A percentile compares a stretch with the other conserved stretches of the same genome.
Conservation (phyloP, 2,329 filamentous ascomycete genomes). For the Huntiella bhutanensis region DNA sequence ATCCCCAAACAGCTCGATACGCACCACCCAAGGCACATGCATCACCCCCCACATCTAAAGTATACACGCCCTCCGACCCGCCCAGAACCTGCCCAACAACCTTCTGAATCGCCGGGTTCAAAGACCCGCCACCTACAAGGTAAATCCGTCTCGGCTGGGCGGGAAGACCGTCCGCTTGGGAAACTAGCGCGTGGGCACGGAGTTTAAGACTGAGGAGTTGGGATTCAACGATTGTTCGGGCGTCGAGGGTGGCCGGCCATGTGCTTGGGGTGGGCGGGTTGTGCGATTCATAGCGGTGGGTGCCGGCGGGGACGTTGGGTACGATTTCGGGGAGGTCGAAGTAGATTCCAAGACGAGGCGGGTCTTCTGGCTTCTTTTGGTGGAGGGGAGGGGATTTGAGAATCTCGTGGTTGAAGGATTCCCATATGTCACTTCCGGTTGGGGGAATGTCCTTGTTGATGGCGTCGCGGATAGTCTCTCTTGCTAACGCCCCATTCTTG, state of each 20-base stretch:
- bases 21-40: constrained; percentile 86
- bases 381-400: constrained; percentile 51
- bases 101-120: constrained; percentile 74
- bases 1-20: constrained; percentile 90
- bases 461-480: constrained; percentile 71
- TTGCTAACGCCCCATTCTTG: constrained; percentile 89
- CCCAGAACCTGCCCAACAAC: constrained; percentile 79
- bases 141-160: constrained; percentile 79
- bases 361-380: constrained; percentile 30
- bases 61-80: constrained; percentile 75
- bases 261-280: not conserved
- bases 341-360: constrained; percentile 79
- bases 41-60: constrained; percentile 84
- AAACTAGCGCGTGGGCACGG: constrained; percentile 60
- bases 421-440: constrained; percentile 42
- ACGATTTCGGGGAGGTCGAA: constrained; percentile 93
- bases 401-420: constrained; percentile 57
- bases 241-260: constrained; percentile 47
- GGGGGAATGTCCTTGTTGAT: constrained; percentile 35
- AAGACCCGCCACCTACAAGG: constrained; percentile 79
- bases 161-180: constrained; percentile 39
- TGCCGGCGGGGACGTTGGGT: constrained; percentile 69
- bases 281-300: constrained; percentile 51
- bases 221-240: constrained; percentile 79
- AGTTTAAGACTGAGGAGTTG: constrained; percentile 83